These are phyloP conservation scores for Ogataea paradorogensis DNA, from an alignment of 805 yeast genomes.

Conservation along the genomic window DNA sequence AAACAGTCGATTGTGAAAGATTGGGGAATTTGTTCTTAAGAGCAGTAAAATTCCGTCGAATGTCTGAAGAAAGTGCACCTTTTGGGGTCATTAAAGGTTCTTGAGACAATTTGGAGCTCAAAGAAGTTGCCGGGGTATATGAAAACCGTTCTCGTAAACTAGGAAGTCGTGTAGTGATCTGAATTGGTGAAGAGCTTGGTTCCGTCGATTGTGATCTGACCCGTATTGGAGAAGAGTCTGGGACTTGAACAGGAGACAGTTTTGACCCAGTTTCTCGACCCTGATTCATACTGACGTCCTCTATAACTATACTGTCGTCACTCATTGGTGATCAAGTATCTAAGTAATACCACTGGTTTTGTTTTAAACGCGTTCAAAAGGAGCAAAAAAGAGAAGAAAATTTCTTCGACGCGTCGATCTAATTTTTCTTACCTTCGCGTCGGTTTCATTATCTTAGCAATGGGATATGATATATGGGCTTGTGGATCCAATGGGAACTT, in stretches of 20 bases:
- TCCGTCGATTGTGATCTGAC: constrained; percentile 10
- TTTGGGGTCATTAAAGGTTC: constrained; percentile 10
- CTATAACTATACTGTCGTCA: constrained; percentile 16
- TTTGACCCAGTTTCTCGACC: constrained; percentile 4
- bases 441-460: background rate
- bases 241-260: constrained; percentile 42
- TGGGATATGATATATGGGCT: constrained; percentile 36
- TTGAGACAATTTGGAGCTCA: constrained; percentile 2
- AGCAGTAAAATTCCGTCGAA: constrained; percentile 29
- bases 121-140: constrained; percentile 26
- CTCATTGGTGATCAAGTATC: constrained; percentile 8
- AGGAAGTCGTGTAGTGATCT: constrained; percentile 26
- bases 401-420: constrained; percentile 13
- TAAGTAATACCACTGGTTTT: no score
- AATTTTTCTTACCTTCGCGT: background rate
- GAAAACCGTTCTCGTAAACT: constrained; percentile 43
- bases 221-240: constrained; percentile 44
- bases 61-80: constrained; percentile 23
- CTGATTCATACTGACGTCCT: constrained; percentile 8
- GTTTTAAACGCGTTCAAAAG: constrained; percentile 10
- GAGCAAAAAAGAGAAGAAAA: background rate
- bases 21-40: constrained; percentile 34
- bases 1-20: constrained; percentile 29
- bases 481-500: constrained; percentile 85
- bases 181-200: constrained; percentile 24